Conservation (phyloP, 2,329 filamentous ascomycete genomes). For the Ophiocordyceps robertsii region DNA sequence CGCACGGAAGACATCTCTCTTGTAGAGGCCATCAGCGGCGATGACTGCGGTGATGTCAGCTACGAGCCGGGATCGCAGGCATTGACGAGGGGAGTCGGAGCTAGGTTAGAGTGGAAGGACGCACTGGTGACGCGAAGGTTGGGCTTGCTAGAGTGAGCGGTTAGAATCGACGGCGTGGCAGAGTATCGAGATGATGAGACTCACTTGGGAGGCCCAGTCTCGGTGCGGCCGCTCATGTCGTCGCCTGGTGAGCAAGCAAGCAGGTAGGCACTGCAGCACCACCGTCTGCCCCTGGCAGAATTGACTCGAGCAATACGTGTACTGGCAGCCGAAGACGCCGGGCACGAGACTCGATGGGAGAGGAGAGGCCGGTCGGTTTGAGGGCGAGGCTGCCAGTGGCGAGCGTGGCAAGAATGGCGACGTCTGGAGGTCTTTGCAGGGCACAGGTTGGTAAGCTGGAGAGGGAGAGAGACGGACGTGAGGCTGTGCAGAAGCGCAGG, state of each 20-base stretch:
- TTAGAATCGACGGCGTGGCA: slow-evolving; percentile 12
- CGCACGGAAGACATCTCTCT: slow-evolving; percentile 97
- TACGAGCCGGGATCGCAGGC: slow-evolving; percentile 4
- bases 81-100: neutral
- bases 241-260: slow-evolving; percentile 3
- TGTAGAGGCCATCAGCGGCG: slow-evolving; percentile 95
- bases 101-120: slow-evolving; percentile 14
- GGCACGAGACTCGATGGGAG: slow-evolving; percentile 3
- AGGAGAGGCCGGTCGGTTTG: neutral
- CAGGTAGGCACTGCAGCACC: neutral
- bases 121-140: slow-evolving; percentile 91
- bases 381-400: neutral
- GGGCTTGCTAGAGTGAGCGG: slow-evolving; percentile 43
- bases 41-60: slow-evolving; percentile 58
- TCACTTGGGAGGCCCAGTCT: slow-evolving; percentile 22
- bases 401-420: neutral
- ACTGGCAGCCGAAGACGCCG: slow-evolving; percentile 5
- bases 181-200: slow-evolving; percentile 7
- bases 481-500: slow-evolving; percentile 7
- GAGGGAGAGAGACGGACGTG: slow-evolving; percentile 1
- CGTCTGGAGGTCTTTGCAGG: neutral
- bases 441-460: neutral
- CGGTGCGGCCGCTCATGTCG: slow-evolving; percentile 18
- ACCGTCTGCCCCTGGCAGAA: neutral
- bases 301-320: slow-evolving; percentile 6